phyloP scores from a whole-genome alignment of 2,329 filamentous ascomycete genomes.

The Penicillium aurantiogriseum region DNA sequence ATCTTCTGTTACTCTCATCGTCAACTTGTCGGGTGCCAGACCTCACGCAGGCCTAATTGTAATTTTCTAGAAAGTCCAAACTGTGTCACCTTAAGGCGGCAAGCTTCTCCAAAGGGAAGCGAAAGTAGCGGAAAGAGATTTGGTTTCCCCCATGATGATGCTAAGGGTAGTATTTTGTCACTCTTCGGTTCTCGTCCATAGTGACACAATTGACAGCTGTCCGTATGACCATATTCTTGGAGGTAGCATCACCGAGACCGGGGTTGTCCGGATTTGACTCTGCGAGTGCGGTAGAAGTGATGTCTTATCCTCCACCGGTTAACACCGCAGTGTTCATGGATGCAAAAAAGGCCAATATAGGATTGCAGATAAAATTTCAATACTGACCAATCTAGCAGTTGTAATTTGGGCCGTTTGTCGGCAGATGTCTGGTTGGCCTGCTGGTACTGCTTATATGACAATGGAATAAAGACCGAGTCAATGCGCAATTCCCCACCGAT shows the following conservation, averaged over 20 bases:
- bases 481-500: neutral
- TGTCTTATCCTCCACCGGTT: slow-evolving; percentile 3
- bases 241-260: slow-evolving; percentile 11
- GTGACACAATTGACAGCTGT: slow-evolving; percentile 8
- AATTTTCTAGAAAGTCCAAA: slow-evolving; percentile 23
- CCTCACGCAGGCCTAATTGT: slow-evolving; percentile 15
- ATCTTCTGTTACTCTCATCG: slow-evolving; percentile 18
- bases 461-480: slow-evolving; percentile 5
- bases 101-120: slow-evolving; percentile 1
- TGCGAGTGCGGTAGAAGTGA: neutral
- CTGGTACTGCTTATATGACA: neutral
- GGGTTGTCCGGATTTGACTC: slow-evolving; percentile 1
- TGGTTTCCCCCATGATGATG: neutral
- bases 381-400: neutral
- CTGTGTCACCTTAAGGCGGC: slow-evolving; percentile 5
- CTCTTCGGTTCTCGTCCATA: neutral
- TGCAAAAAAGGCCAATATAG: neutral
- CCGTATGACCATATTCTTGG: slow-evolving; percentile 18
- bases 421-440: neutral
- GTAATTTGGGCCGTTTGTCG: slow-evolving; percentile 7
- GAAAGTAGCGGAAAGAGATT: slow-evolving; percentile 1
- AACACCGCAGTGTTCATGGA: slow-evolving; percentile 7
- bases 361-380: neutral
- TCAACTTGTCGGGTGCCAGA: slow-evolving; percentile 5
- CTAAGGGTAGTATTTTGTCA: slow-evolving; percentile 11